Base-by-base conservation (phyloP, 1,284 basidiomycete species). In the Cystobasidium pallidum region DNA sequence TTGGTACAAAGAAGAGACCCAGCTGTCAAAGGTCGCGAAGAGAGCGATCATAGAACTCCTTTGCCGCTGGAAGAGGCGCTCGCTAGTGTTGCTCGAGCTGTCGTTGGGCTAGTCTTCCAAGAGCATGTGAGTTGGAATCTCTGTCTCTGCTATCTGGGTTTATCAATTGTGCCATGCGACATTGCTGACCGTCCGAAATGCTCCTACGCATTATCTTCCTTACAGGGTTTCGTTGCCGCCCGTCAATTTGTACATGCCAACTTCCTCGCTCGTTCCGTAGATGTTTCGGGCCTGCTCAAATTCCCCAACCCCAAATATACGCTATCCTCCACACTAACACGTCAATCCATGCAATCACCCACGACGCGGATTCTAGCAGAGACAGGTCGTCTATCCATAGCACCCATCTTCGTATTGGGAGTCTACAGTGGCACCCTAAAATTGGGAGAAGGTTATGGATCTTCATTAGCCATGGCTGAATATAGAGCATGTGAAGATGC, bases 391-490 rank as follows among this genome's bases (percentile, higher is more conserved):
- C 86, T 88, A 75, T 91, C 91, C 2, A 91, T 91, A 77, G 89
- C 91, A 7, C 94, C 95, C 0, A 86, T 96, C 47, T 99, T 92
- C 80, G 91, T 97, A 17, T 90, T 97, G 11, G 95, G 94, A 26
- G 89, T 96, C 61, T 98, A 88, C 81, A 91, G 91, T n/a, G 86
- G 86, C 24, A 89, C 91, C 75, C 77, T 83, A 32, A 88, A 97
- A 82, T 86, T 99, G 2, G 93, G 95, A 15, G 94, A 99, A 83
- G 94, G 94, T 8, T 93, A 93, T 79, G 96, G 96, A 58, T 91
- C 88, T 77, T 93, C 91, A 19, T 84, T 97, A 72, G 88, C 87
- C 79, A 99, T 99, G 95, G 94, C 94, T 19, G 92, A 98, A 82
- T 96, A 88, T 82, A 85, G 96, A 73, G 94, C 92, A 80, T 75